A percentile compares a stretch with the other conserved stretches of the same genome.
These are phyloP conservation scores for Magnolia changhungtana DNA, from an alignment of 164 flowering plant genomes.

Conservation along the genomic window DNA sequence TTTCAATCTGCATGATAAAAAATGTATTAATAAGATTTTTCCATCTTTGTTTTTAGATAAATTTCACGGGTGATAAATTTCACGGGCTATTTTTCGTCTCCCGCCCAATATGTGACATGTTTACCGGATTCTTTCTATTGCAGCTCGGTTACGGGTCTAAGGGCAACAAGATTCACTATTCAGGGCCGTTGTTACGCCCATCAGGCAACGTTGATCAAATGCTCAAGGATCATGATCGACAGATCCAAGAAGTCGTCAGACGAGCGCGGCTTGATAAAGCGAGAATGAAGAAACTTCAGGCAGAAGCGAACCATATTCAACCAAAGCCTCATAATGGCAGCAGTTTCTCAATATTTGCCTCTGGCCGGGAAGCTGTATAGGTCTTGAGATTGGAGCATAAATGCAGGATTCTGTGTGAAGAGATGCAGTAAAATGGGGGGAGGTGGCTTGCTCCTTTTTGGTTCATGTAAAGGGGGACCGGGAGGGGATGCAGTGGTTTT, in stretches of 20 bases:
- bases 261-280: slow-evolving; percentile 84
- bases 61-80: too few relatives aligned
- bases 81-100: too few relatives aligned
- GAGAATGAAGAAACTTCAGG: slow-evolving; percentile 51
- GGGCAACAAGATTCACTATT: too few relatives aligned
- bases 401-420: not conserved
- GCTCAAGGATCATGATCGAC: slow-evolving; percentile 92
- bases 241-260: slow-evolving; percentile 86
- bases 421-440: not conserved
- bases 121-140: too few relatives aligned
- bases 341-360: slow-evolving; percentile 3
- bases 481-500: not conserved
- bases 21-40: too few relatives aligned
- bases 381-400: not conserved
- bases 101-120: too few relatives aligned
- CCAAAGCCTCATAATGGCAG: slow-evolving; percentile 3
- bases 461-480: not conserved
- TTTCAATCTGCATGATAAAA: too few relatives aligned
- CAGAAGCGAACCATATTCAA: slow-evolving; percentile 29
- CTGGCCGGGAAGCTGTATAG: slow-evolving; percentile 6
- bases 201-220: slow-evolving; percentile 86
- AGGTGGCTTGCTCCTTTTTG: not conserved
- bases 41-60: too few relatives aligned
- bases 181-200: slow-evolving; percentile 80
- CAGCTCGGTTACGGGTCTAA: too few relatives aligned